Evolutionary conservation across 805 yeast species (phyloP).

Genomic region (Tetrapisispora taiwanensis): DNA sequence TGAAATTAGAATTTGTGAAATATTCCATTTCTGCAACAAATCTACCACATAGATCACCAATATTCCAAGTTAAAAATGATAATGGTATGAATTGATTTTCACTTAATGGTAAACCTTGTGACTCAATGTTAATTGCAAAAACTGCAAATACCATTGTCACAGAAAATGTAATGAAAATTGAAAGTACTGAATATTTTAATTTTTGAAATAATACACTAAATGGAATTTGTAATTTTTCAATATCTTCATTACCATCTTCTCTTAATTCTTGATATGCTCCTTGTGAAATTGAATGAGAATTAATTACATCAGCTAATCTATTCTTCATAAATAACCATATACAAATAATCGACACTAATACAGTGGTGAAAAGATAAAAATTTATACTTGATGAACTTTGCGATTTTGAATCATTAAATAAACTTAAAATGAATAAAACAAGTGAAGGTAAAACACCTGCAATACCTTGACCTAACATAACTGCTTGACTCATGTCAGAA

Average conservation of each 20-base stretch:
- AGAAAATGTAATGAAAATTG: conserved; percentile 66
- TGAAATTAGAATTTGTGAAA: conserved; percentile 14
- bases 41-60: conserved; percentile 80
- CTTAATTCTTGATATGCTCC: background rate
- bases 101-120: conserved; percentile 25
- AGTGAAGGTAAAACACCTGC: conserved; percentile 89
- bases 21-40: conserved; percentile 41
- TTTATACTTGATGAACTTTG: conserved; percentile 20
- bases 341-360: conserved; percentile 18
- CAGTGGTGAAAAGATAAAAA: conserved; percentile 32
- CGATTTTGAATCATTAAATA: conserved; percentile 14
- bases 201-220: conserved; percentile 51
- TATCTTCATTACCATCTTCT: conserved; percentile 6
- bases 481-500: conserved; percentile 72
- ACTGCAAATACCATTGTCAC: conserved; percentile 76
- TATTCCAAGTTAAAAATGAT: conserved; percentile 76
- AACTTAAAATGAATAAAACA: conserved; percentile 39
- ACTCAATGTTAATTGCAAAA: conserved; percentile 66
- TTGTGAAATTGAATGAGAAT: background rate
- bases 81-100: conserved; percentile 55
- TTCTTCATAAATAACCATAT: conserved; percentile 18
- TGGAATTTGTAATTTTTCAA: conserved; percentile 39
- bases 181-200: conserved; percentile 49
- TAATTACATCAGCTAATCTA: conserved; percentile 13
- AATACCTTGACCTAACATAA: conserved; percentile 89